Evolutionary conservation across 345 rosid genomes (phyloP), one percentile per base, ranked within the genome.

Genomic region (Salix viminalis): DNA sequence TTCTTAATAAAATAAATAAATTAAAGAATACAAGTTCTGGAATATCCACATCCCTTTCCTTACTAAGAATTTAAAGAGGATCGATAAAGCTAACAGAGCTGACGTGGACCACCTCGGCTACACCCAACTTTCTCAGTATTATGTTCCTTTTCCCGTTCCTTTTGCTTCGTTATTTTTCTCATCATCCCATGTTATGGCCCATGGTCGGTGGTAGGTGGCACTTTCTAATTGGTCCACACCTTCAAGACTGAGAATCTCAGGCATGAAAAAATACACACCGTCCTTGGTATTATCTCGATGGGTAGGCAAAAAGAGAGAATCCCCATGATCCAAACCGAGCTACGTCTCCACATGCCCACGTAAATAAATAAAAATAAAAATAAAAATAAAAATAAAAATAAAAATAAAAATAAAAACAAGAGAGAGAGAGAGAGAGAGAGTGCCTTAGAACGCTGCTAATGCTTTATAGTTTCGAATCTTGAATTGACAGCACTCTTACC

Each of bases 181-280:
- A 74, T 28, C 70, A 0, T n/a, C 54, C 34, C 76, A 61, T 39
- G 75, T 32, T 48, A 48, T 37, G 39, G 71, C 21, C 77, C 71
- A 23, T 34, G 71, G 77, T 66, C 50, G 77, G 77, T 48, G 11
- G 70, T 21, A 74, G 16, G 70, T 74, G 61, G 62, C 71, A 42
- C 4, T 65, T 44, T 28, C 30, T 1, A 6, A 74, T 65, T 65
- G 70, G 44, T 26, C 0, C 8, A n/a, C 21, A 26, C 67, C 5
- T 15, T 62, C 42, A 7, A 9, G 26, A 41, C 24, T 0, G 48
- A 11, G 44, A 74, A 42, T 74, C 60, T 41, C 62, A 10, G 9
- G 44, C 61, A 30, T 44, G 44, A 16, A 48, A 56, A 42, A 61
- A 41, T 19, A 62, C 15, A 18, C 44, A 46, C 44, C 39, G 67